Base-by-base conservation (phyloP, 768 basidiomycete genomes). In the Rhodosporidiobolus odoratus region DNA sequence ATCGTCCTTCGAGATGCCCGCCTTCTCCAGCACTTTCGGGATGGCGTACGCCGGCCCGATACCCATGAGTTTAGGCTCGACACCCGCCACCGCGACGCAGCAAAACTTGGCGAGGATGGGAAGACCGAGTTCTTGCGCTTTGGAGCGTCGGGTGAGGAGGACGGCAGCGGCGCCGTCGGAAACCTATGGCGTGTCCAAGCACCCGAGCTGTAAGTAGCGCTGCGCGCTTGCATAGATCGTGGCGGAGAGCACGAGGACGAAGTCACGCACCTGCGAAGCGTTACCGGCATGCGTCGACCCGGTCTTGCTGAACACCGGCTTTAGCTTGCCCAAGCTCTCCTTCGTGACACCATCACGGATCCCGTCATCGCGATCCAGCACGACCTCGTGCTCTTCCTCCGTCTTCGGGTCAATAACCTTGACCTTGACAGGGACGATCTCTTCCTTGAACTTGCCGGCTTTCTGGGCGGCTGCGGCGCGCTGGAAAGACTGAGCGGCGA, bases 111-210 rank as follows among this genome's bases (percentile, higher is more conserved):
- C 93, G 62, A 91, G 62, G 76, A 95, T 87, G 56, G 90, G 89
- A n/a, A 95, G 85, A 35, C 89, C 88, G 61, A 93, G 87, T 71
- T 86, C 86, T 79, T 87, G 86, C 9, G 93, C 92, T 61, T 86
- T 84, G 37, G 87, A 88, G 47, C 93, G 86, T 57, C 90, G 85
- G 35, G 89, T 83, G 65, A 94, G 86, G 60, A 95, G 82, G 58
- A 95, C 91, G 0, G 92, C 92, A 23, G 92, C 90, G 4, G 92
- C 95, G 47, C 96, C 95, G 77, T 99, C 95, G 3, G 94, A 93
- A 23, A 97, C 79, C 68, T 81, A 81, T n/a, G n/a, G n/a, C n/a
- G n/a, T n/a, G n/a, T n/a, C n/a, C n/a, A n/a, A n/a, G n/a, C n/a
- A n/a, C n/a, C n/a, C n/a, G n/a, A n/a, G n/a, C n/a, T 17, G 77